These are phyloP conservation scores for Endoconidiophora laricicola DNA, from an alignment of 2,329 filamentous ascomycete genomes.

Conservation along the genomic window DNA sequence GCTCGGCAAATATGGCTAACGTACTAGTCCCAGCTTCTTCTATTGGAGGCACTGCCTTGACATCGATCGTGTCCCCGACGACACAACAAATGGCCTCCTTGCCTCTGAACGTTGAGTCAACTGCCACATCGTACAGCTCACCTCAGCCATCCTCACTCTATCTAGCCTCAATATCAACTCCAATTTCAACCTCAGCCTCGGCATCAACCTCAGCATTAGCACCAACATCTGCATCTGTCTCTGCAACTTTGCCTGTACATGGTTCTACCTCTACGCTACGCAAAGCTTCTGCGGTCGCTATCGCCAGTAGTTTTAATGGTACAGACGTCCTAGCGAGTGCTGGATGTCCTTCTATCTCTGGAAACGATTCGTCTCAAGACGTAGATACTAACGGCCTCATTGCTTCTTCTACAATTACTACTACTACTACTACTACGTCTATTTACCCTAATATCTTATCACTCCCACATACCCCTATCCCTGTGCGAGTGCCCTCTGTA, in stretches of 20 bases:
- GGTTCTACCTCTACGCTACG: not conserved
- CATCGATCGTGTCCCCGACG: no score
- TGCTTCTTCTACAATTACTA: not conserved
- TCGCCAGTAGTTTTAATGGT: not conserved
- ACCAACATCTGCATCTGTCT: conserved; percentile 13
- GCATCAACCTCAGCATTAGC: conserved; percentile 27
- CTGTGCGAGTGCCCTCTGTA: not conserved
- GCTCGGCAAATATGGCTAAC: no score
- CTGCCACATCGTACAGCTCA: conserved; percentile 31
- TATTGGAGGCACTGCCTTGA: no score
- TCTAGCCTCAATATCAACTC: not conserved
- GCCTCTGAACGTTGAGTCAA: conserved; percentile 24
- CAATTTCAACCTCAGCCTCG: conserved; percentile 35
- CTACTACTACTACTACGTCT: not conserved
- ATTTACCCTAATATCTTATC: not conserved
- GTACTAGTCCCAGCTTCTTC: no score
- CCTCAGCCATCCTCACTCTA: not conserved
- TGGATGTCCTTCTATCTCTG: not conserved
- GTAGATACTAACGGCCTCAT: not conserved
- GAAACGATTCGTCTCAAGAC: not conserved
- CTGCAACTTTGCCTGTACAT: conserved; percentile 12
- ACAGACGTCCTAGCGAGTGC: not conserved
- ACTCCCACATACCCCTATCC: not conserved
- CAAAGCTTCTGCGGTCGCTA: not conserved
- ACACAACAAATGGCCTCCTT: not conserved